A percentile compares a stretch with the other conserved stretches of the same genome.
Conservation (phyloP, 1,284 basidiomycete species). For the Lentinus polychrous region DNA sequence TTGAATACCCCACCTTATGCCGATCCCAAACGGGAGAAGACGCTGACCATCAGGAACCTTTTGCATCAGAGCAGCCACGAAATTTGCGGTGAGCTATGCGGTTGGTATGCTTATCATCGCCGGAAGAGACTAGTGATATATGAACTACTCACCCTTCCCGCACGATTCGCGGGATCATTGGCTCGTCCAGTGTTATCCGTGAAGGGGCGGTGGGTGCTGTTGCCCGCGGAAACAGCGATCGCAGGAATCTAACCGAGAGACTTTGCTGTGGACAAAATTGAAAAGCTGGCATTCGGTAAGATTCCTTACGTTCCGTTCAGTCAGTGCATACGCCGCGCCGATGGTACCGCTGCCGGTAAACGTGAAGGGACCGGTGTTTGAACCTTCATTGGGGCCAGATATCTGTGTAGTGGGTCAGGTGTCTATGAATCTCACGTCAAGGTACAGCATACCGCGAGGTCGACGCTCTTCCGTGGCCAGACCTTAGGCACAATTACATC, state of each 20-base stretch:
- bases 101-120: neutral
- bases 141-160: constrained; percentile 11
- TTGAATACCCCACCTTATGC: constrained; percentile 20
- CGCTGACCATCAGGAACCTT: constrained; percentile 15
- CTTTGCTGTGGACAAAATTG: too few species aligned
- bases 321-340: constrained; percentile 20
- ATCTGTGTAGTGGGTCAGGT: neutral
- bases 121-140: neutral
- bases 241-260: constrained; percentile 17
- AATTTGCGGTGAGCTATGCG: constrained; percentile 16
- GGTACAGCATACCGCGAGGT: constrained; percentile 18
- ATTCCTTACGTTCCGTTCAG: constrained; percentile 21
- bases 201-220: constrained; percentile 23
- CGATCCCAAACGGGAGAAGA: constrained; percentile 21
- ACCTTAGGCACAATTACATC: constrained; percentile 22
- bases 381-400: constrained; percentile 24
- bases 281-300: neutral
- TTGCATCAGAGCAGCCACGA: constrained; percentile 19
- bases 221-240: constrained; percentile 23
- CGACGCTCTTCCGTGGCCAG: constrained; percentile 18
- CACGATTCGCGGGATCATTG: constrained; percentile 22
- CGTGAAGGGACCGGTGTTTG: constrained; percentile 21
- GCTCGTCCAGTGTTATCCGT: constrained; percentile 19
- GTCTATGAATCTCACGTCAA: neutral
- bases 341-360: constrained; percentile 25